Percentiles rank a stretch among this genome's conserved stretches.
phyloP scores from a whole-genome alignment of 2,329 filamentous ascomycete genomes.

The Trichoderma cornu-damae region DNA sequence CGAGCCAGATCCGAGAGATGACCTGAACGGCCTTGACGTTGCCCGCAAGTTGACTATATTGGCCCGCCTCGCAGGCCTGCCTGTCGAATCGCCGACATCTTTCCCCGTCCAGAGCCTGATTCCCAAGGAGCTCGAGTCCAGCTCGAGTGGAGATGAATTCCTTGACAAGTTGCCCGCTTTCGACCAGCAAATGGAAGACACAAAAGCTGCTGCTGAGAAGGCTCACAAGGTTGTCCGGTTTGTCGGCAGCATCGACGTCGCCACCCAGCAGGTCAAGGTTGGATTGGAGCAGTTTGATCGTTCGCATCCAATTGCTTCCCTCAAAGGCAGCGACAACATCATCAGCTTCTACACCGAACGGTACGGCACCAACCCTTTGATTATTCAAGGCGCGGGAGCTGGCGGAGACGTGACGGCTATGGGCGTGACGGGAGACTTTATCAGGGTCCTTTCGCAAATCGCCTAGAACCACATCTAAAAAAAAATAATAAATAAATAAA shows the following conservation, averaged over 20 bases:
- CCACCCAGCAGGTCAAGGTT: slow-evolving; percentile 77
- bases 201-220: slow-evolving; percentile 78
- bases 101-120: slow-evolving; percentile 96
- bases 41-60: slow-evolving; percentile 96
- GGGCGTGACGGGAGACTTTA: slow-evolving; percentile 89
- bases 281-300: slow-evolving; percentile 85
- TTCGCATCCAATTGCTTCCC: slow-evolving; percentile 82
- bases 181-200: slow-evolving; percentile 82
- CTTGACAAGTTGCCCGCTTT: slow-evolving; percentile 73
- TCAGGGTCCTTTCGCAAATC: slow-evolving; percentile 79
- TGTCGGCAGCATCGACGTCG: slow-evolving; percentile 86
- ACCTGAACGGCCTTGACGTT: slow-evolving; percentile 82
- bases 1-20: slow-evolving; percentile 80
- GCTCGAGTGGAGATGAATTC: slow-evolving; percentile 77
- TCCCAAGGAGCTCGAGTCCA: slow-evolving; percentile 75
- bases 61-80: slow-evolving; percentile 75
- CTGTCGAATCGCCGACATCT: slow-evolving; percentile 74
- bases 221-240: slow-evolving; percentile 91
- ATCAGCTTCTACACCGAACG: slow-evolving; percentile 97
- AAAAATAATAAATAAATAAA: too few relatives aligned
- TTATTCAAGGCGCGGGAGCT: slow-evolving; percentile 90
- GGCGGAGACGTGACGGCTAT: slow-evolving; percentile 95
- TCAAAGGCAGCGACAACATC: slow-evolving; percentile 98
- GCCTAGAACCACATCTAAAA: slow-evolving; percentile 31
- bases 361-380: slow-evolving; percentile 85